Percentiles rank a stretch among this genome's conserved stretches.
phyloP scores from a whole-genome alignment of 352 stramenopile genomes.

The Phytophthora pinifolia region DNA sequence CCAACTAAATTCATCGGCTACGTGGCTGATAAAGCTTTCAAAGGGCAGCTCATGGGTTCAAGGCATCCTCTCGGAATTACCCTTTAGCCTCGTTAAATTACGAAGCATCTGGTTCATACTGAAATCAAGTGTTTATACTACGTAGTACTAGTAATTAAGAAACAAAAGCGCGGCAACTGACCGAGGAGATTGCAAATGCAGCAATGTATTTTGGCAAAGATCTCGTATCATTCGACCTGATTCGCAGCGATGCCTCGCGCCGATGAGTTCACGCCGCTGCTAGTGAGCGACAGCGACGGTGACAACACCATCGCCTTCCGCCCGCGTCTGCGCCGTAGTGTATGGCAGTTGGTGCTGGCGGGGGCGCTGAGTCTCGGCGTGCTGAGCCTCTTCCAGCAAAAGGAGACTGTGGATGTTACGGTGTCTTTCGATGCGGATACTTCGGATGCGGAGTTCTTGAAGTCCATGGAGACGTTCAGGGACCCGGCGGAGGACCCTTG shows the following conservation, averaged over 20 bases:
- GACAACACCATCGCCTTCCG: not conserved
- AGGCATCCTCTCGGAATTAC: too few relatives aligned
- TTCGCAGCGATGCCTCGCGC: conserved; percentile 5
- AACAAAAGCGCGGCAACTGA: too few relatives aligned
- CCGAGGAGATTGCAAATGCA: too few relatives aligned
- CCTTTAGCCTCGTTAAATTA: too few relatives aligned
- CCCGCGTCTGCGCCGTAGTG: conserved; percentile 5
- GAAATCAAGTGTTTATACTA: too few relatives aligned
- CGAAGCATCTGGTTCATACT: too few relatives aligned
- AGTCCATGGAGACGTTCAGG: conserved; percentile 45
- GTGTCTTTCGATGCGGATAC: conserved; percentile 16
- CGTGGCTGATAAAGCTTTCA: too few relatives aligned
- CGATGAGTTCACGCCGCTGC: conserved; percentile 37
- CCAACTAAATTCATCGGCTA: too few relatives aligned
- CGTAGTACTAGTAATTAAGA: too few relatives aligned
- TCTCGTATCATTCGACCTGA: too few relatives aligned
- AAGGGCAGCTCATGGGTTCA: too few relatives aligned
- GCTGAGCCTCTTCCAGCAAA: conserved; percentile 23
- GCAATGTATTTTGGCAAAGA: too few relatives aligned
- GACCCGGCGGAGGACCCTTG: conserved; percentile 61
- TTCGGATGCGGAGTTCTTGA: conserved; percentile 42
- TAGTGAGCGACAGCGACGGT: conserved; percentile 8
- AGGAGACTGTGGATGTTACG: not conserved
- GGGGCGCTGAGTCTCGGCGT: conserved; percentile 17
- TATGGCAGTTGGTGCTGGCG: conserved; percentile 23